Percentiles rank a stretch among this genome's conserved stretches.
phyloP scores from a whole-genome alignment of 2,329 filamentous ascomycete genomes.

The Erysiphe neolycopersici region DNA sequence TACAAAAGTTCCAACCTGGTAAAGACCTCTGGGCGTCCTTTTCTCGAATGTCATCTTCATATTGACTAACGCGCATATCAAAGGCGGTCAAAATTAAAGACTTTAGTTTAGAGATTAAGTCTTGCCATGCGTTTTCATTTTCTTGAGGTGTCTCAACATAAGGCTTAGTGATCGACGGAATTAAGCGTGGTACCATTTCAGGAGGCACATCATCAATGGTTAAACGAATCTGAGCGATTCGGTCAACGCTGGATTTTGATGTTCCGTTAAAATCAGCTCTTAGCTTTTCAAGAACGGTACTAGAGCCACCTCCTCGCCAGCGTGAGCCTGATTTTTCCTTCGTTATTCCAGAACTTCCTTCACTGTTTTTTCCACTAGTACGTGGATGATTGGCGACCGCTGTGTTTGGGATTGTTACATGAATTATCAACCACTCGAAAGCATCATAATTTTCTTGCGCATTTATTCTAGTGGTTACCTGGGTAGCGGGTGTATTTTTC shows the following conservation, averaged over 20 bases:
- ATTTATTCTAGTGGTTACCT: slow-evolving; percentile 25
- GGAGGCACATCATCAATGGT: slow-evolving; percentile 42
- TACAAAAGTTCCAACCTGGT: slow-evolving; percentile 97
- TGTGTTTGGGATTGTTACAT: slow-evolving; percentile 75
- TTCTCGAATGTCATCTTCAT: slow-evolving; percentile 91
- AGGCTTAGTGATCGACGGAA: slow-evolving; percentile 33
- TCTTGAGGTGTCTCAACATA: slow-evolving; percentile 52
- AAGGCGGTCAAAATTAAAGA: slow-evolving; percentile 69
- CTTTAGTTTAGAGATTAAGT: slow-evolving; percentile 69
- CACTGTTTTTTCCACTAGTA: slow-evolving; percentile 24
- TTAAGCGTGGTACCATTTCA: slow-evolving; percentile 32
- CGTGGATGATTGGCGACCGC: slow-evolving; percentile 54
- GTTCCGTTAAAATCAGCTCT: slow-evolving; percentile 69
- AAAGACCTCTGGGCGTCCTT: slow-evolving; percentile 66
- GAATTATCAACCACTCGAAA: slow-evolving; percentile 82
- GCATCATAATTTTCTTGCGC: slow-evolving; percentile 85
- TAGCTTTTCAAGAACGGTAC: slow-evolving; percentile 69
- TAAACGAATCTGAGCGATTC: slow-evolving; percentile 65
- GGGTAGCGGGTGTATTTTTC: slow-evolving; percentile 33
- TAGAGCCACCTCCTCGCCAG: slow-evolving; percentile 52
- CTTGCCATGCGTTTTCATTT: slow-evolving; percentile 54
- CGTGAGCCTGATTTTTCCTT: slow-evolving; percentile 45
- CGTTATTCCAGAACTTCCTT: slow-evolving; percentile 22
- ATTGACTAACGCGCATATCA: slow-evolving; percentile 70
- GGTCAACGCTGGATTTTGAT: slow-evolving; percentile 43